These are phyloP conservation scores for Penicillium mononematosum DNA, from an alignment of 495 filamentous ascomycete genomes.

Conservation along the genomic window DNA sequence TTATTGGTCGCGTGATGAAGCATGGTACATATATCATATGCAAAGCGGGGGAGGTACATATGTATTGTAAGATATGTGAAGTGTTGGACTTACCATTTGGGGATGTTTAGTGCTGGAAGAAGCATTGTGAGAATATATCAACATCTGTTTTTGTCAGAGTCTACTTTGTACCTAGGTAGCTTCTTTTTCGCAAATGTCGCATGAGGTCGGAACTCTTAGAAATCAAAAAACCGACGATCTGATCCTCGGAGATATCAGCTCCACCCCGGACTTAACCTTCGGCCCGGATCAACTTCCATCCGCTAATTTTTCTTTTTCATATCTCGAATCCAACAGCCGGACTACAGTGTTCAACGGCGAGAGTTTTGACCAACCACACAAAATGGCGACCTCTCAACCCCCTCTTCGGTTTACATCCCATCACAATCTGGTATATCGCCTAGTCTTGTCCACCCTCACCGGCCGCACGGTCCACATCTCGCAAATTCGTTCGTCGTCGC, in stretches of 20 bases:
- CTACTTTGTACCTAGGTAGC: background rate
- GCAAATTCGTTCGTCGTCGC: slow-evolving; percentile 82
- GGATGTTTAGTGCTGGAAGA: slow-evolving; percentile 64
- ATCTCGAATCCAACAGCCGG: slow-evolving; percentile 2
- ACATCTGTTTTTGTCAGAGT: background rate
- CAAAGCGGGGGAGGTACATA: background rate
- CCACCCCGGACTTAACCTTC: slow-evolving; percentile 26
- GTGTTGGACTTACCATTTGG: slow-evolving; percentile 67
- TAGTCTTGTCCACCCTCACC: slow-evolving; percentile 88
- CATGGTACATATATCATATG: slow-evolving; percentile 18
- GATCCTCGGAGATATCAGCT: slow-evolving; percentile 28
- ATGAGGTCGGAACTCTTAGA: slow-evolving; percentile 1
- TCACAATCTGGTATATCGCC: slow-evolving; percentile 74
- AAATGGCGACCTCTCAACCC: slow-evolving; percentile 45
- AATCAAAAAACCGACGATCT: slow-evolving; percentile 14
- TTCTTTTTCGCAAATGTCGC: background rate
- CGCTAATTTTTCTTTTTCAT: slow-evolving; percentile 38
- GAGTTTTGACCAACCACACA: slow-evolving; percentile 25
- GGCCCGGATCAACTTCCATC: slow-evolving; percentile 27
- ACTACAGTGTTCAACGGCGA: slow-evolving; percentile 10
- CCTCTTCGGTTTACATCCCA: slow-evolving; percentile 76
- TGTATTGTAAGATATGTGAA: background rate
- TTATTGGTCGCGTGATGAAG: slow-evolving; percentile 16
- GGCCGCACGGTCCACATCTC: slow-evolving; percentile 88
- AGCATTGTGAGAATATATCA: slow-evolving; percentile 29